Conservation (phyloP, 495 filamentous ascomycete species). For the Neurospora sp. region DNA sequence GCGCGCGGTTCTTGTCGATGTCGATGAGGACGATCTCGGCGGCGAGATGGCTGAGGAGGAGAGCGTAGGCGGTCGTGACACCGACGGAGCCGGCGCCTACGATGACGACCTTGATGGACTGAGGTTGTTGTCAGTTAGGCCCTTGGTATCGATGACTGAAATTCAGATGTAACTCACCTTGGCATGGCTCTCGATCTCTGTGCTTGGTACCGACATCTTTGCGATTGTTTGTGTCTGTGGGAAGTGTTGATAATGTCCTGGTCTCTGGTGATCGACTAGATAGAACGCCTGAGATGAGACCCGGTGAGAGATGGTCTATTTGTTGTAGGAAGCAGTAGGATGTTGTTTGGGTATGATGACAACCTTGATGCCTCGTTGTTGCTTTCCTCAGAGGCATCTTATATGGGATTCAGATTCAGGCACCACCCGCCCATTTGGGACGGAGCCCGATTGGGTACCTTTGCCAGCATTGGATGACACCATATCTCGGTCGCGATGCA, state of each 20-base stretch:
- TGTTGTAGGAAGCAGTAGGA: background rate
- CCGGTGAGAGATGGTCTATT: background rate
- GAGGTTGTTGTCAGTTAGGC: background rate
- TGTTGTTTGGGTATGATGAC: background rate
- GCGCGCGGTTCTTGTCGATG: slow-evolving; percentile 23
- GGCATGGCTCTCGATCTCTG: background rate
- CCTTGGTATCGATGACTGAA: background rate
- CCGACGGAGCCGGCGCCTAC: slow-evolving; percentile 46
- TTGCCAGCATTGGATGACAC: background rate
- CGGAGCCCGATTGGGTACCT: background rate
- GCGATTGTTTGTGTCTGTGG: background rate
- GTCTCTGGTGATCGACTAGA: background rate
- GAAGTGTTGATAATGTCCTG: background rate
- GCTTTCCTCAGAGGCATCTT: background rate
- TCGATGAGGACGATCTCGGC: slow-evolving; percentile 40
- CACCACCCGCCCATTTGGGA: background rate
- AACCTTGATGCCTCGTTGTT: background rate
- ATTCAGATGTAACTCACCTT: background rate
- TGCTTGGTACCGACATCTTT: background rate
- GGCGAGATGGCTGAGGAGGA: slow-evolving; percentile 39
- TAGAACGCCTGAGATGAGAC: background rate
- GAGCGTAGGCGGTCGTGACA: slow-evolving; percentile 43
- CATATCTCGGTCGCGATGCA: background rate
- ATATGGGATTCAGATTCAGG: background rate
- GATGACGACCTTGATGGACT: slow-evolving; percentile 28